phyloP scores from a whole-genome alignment of 148 eudicot species.

The Diospyros lotus region DNA sequence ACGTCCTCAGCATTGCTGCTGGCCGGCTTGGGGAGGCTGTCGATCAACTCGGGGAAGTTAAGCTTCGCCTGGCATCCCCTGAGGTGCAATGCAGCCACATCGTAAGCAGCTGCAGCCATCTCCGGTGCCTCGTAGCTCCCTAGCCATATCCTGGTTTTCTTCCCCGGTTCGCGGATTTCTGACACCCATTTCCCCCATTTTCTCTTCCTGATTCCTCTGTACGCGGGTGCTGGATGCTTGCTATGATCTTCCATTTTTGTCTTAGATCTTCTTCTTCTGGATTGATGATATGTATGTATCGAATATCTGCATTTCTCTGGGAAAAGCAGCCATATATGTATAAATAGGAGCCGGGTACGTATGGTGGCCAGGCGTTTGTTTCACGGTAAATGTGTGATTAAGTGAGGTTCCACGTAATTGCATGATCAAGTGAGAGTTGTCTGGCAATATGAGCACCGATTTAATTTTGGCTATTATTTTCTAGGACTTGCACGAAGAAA shows the following conservation, averaged over 20 bases:
- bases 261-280: too few relatives aligned
- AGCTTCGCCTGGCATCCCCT: conserved; percentile 40
- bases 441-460: too few relatives aligned
- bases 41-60: conserved; percentile 53
- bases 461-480: too few relatives aligned
- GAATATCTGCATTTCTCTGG: too few relatives aligned
- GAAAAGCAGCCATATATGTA: too few relatives aligned
- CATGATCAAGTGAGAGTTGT: too few relatives aligned
- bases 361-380: too few relatives aligned
- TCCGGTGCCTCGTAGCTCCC: conserved; percentile 63
- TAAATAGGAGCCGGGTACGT: too few relatives aligned
- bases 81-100: conserved; percentile 53
- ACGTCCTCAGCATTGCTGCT: conserved; percentile 45
- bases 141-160: conserved; percentile 56
- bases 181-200: conserved; percentile 83
- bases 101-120: conserved; percentile 70
- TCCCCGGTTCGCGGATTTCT: conserved; percentile 62
- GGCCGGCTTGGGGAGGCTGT: conserved; percentile 34
- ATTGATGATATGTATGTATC: too few relatives aligned
- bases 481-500: too few relatives aligned
- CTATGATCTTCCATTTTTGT: neutral
- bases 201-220: conserved; percentile 26
- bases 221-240: neutral
- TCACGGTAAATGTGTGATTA: too few relatives aligned
- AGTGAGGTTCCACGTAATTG: too few relatives aligned